Evolutionary conservation across 2,329 filamentous ascomycete genomes (phyloP).

Genomic region (Emmonsiellopsis sp.): DNA sequence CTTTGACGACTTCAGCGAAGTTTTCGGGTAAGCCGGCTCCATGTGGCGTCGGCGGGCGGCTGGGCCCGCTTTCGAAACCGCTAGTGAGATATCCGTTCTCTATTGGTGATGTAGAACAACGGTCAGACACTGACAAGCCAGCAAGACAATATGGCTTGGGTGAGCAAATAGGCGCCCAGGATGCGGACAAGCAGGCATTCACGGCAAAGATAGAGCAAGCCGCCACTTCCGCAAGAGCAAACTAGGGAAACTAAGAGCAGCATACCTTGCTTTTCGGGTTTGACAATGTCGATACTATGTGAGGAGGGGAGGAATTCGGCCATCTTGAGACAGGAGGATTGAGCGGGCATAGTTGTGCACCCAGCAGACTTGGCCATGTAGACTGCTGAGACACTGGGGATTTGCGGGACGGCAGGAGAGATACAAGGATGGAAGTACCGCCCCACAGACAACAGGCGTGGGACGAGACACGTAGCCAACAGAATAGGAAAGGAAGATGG

Average conservation of each 20-base stretch:
- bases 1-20: constrained; percentile 65
- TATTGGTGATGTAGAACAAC: neutral
- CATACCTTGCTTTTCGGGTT: constrained; percentile 1
- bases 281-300: neutral
- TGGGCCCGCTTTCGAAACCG: constrained; percentile 12
- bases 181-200: neutral
- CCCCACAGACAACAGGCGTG: neutral
- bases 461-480: neutral
- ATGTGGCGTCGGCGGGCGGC: constrained; percentile 24
- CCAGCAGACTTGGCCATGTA: neutral
- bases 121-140: neutral
- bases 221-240: too few species aligned
- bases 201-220: too few species aligned
- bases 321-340: neutral
- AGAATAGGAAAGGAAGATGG: neutral
- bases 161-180: neutral
- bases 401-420: neutral
- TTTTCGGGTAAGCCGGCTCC: constrained; percentile 50
- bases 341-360: neutral
- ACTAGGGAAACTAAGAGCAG: neutral
- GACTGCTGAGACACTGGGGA: neutral
- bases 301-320: neutral
- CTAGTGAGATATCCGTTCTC: constrained; percentile 7
- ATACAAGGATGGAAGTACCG: neutral
- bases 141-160: neutral